Base-by-base conservation (phyloP, 805 yeast genomes). In the Henningerozyma blattae region DNA sequence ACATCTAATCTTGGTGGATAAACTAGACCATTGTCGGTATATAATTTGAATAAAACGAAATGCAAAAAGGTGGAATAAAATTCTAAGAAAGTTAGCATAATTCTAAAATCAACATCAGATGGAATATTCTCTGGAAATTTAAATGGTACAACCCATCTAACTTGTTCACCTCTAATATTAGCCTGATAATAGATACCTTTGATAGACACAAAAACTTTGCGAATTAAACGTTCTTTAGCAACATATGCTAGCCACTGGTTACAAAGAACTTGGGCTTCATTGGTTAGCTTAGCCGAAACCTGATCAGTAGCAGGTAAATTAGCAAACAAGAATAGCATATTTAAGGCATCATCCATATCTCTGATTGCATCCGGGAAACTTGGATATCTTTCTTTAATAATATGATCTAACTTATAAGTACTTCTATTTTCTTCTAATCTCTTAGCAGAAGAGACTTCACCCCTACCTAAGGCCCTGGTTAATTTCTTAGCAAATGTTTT, bases 111-210 rank as follows among this genome's bases (percentile, higher is more conserved):
- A 39, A 91, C 77, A 58, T 91, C 97, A 30, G 79, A 62, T 31
- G 98, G 97, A 46, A 91, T 80, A 58, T 82, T 82, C 58, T 89
- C 94, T 15, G 98, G 95, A 66, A 87, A 91, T 60, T 86, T 91
- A 71, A 79, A 91, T 17, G 98, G 98, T 31, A 85, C 94, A 39
- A 91, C 73, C 98, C 98, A 91, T 61, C 89, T 73, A 30, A 91
- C 70, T 45, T 84, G 94, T 59, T 86, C 95, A 45, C 98, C 98
- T 57, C 72, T 77, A 31, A 91, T 75, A 41, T 57, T 72, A 22
- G 95, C 97, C 57, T 86, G 85, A 55, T 89, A 91, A 61, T 91
- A 91, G 14, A 89, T 93, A 64, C 98, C 98, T 61, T 91, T 91
- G 53, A 91, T 89, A 32, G 94, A 81, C 26, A 91, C 96, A 62